phyloP scores from a whole-genome alignment of 2,329 filamentous ascomycete genomes.

The Aspergillus sp. region DNA sequence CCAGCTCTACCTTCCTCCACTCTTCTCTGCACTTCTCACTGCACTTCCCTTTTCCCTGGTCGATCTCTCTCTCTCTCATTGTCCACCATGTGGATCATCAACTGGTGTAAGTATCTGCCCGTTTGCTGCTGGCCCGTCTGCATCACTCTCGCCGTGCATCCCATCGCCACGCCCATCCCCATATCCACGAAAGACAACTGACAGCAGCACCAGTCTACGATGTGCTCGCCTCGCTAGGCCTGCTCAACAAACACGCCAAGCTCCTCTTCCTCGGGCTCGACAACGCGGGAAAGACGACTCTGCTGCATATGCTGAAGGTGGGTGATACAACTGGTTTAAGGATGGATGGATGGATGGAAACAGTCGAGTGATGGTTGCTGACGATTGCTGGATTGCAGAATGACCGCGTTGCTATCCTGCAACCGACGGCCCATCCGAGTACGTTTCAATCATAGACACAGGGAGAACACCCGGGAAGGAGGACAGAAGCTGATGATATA shows the following conservation, averaged over 20 bases:
- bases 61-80: neutral
- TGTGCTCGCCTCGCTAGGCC: constrained; percentile 73
- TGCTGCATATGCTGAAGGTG: constrained; percentile 93
- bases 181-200: constrained; percentile 2
- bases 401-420: constrained; percentile 82
- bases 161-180: neutral
- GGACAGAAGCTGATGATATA: constrained; percentile 2
- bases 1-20: neutral
- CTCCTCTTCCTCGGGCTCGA: constrained; percentile 86
- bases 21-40: constrained; percentile 4
- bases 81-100: constrained; percentile 73
- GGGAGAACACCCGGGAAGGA: neutral
- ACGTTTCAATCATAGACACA: constrained; percentile 29
- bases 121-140: neutral
- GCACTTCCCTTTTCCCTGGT: neutral
- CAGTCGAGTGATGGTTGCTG: no score
- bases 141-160: no score
- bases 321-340: constrained; percentile 19
- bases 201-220: constrained; percentile 61
- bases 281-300: constrained; percentile 88
- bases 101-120: constrained; percentile 65
- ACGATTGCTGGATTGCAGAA: no score
- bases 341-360: constrained; percentile 3
- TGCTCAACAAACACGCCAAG: constrained; percentile 94
- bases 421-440: constrained; percentile 88